These are phyloP conservation scores for Sungouiella thailandica DNA, from an alignment of 805 yeast genomes.

Conservation along the genomic window DNA sequence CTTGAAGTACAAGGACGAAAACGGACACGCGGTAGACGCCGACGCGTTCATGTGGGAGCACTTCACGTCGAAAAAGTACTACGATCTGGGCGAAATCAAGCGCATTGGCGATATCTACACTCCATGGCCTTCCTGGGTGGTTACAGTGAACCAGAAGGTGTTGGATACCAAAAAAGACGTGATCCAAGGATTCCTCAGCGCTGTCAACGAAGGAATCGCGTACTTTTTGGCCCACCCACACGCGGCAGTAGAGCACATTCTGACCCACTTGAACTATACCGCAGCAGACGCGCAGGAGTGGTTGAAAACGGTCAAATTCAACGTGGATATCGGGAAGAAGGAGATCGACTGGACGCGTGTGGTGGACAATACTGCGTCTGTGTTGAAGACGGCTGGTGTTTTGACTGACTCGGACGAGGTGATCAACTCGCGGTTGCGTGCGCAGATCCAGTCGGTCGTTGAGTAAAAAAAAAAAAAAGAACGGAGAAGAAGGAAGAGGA, in stretches of 20 bases:
- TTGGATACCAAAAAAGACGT: constrained; percentile 21
- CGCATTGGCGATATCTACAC: constrained; percentile 84
- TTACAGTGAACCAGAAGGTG: constrained; percentile 47
- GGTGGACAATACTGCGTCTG: constrained; percentile 49
- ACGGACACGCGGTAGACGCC: constrained; percentile 33
- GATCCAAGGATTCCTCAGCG: constrained; percentile 40
- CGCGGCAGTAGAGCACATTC: constrained; percentile 63
- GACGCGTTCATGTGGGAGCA: constrained; percentile 97
- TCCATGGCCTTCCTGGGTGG: constrained; percentile 96
- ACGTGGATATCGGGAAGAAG: constrained; percentile 32
- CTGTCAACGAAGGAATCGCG: constrained; percentile 61
- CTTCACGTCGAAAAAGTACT: constrained; percentile 82
- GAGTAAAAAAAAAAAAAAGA: too few relatives aligned
- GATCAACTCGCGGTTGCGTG: constrained; percentile 23
- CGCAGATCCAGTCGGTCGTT: constrained; percentile 9
- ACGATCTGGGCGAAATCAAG: constrained; percentile 75
- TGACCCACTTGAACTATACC: constrained; percentile 66
- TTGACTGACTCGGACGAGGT: constrained; percentile 26
- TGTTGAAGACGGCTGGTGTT: constrained; percentile 64
- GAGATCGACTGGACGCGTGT: constrained; percentile 47
- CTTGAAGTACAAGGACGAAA: constrained; percentile 28
- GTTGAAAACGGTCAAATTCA: constrained; percentile 73
- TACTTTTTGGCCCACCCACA: constrained; percentile 58
- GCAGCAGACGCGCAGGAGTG: constrained; percentile 75
- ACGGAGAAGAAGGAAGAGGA: too few relatives aligned